These are phyloP conservation scores for Rhipidocladum racemiflorum DNA, from an alignment of 176 grass and related monocot species.

Conservation along the genomic window DNA sequence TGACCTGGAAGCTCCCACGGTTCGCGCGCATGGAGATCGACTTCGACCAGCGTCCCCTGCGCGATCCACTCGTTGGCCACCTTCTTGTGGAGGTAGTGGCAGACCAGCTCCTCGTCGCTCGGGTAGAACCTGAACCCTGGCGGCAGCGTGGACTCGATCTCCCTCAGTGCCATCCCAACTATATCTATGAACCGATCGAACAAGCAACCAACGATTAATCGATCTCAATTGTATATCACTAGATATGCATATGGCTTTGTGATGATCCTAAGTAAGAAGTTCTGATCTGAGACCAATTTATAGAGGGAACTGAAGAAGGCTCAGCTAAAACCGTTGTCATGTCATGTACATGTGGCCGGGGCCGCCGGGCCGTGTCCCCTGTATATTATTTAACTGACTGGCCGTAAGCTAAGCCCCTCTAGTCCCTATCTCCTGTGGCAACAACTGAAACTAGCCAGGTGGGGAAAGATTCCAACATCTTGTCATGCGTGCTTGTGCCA, in stretches of 20 bases:
- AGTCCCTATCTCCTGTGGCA: conserved; percentile 9
- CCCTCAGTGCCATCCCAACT: conserved; percentile 51
- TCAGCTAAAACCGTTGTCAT: background rate
- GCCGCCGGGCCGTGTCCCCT: background rate
- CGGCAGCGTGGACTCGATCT: conserved; percentile 62
- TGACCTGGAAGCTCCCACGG: conserved; percentile 85
- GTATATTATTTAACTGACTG: background rate
- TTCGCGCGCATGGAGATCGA: conserved; percentile 67
- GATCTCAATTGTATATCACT: background rate
- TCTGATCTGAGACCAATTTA: background rate
- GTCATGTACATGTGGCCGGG: background rate
- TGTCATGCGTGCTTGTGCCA: background rate
- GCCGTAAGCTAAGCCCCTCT: background rate
- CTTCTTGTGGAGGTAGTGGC: conserved; percentile 82
- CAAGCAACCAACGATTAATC: background rate
- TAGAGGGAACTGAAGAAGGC: background rate
- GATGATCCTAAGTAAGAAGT: background rate
- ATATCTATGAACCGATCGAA: background rate
- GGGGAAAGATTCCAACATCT: conserved; percentile 22
- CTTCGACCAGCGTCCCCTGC: conserved; percentile 67
- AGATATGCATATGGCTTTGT: background rate
- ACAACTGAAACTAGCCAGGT: background rate
- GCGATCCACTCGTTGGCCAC: conserved; percentile 47
- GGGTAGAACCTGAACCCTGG: conserved; percentile 85
- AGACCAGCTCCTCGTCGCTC: conserved; percentile 81